phyloP scores from a whole-genome alignment of 1,139 yeast genomes.

The Lodderomyces oxycetoniae region DNA sequence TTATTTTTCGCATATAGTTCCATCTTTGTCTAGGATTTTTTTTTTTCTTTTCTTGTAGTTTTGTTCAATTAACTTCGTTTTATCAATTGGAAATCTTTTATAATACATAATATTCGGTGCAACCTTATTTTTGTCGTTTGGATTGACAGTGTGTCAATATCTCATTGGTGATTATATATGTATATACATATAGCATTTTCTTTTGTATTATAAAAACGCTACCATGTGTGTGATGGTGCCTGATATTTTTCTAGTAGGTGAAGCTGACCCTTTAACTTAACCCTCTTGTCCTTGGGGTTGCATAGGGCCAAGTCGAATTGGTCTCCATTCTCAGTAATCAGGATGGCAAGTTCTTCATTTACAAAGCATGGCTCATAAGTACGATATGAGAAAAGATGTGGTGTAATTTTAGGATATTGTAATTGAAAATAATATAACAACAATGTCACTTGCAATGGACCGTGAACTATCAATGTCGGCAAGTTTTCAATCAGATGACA shows the following conservation, averaged over 20 bases:
- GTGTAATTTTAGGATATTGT: constrained; percentile 14
- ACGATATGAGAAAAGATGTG: constrained; percentile 39
- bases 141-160: neutral
- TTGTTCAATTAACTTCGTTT: too few species aligned
- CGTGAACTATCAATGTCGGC: constrained; percentile 65
- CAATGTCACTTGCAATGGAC: constrained; percentile 69
- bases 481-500: constrained; percentile 53
- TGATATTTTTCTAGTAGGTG: too few species aligned
- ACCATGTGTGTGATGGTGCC: too few species aligned
- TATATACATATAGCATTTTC: too few species aligned
- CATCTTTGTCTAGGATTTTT: neutral
- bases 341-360: constrained; percentile 11
- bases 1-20: neutral
- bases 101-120: neutral
- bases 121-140: neutral
- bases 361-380: constrained; percentile 40
- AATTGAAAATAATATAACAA: constrained; percentile 46
- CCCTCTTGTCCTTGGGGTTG: constrained; percentile 7
- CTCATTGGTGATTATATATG: too few species aligned
- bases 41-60: neutral
- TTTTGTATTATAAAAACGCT: too few species aligned
- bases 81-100: too few species aligned
- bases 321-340: constrained; percentile 4
- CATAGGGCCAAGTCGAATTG: constrained; percentile 8
- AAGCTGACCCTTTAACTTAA: constrained; percentile 12